Percentiles rank a stretch among this genome's conserved stretches.
phyloP scores from a whole-genome alignment of 306 rosid genomes.

The Sicyos baderoa region DNA sequence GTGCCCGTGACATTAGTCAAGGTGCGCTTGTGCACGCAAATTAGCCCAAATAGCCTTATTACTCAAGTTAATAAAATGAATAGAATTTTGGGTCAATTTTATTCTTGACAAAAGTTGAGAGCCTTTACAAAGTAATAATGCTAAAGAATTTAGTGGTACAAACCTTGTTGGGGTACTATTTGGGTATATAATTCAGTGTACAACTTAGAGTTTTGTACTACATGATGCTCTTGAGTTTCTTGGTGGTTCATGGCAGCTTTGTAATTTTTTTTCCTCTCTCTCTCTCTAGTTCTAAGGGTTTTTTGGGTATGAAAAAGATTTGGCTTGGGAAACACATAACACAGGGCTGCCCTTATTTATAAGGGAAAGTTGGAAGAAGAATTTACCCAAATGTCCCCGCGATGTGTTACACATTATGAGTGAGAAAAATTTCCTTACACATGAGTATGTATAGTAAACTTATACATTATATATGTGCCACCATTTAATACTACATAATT shows the following conservation, averaged over 20 bases:
- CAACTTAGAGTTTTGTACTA: constrained; percentile 50
- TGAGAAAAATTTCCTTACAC: too few relatives aligned
- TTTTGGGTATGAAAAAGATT: constrained; percentile 22
- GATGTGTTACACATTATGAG: too few relatives aligned
- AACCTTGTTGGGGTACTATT: constrained; percentile 52
- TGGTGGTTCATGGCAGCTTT: constrained; percentile 32
- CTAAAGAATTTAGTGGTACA: neutral
- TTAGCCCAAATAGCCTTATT: too few relatives aligned
- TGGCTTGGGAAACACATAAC: constrained; percentile 36
- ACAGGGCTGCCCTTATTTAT: constrained; percentile 34
- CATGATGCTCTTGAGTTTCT: constrained; percentile 32
- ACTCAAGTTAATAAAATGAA: too few relatives aligned
- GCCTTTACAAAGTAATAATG: too few relatives aligned
- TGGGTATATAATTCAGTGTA: constrained; percentile 48
- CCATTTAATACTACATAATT: too few relatives aligned
- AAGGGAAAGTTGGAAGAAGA: constrained; percentile 20
- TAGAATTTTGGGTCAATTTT: too few relatives aligned
- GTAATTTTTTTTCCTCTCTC: neutral
- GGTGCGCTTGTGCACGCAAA: too few relatives aligned
- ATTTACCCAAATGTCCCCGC: neutral
- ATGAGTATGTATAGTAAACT: too few relatives aligned
- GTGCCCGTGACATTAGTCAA: too few relatives aligned
- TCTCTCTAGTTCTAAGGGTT: neutral
- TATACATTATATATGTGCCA: too few relatives aligned
- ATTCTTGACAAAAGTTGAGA: too few relatives aligned